Evolutionary conservation across 768 basidiomycete species (phyloP).

Genomic region (Trametes cinnabarina): DNA sequence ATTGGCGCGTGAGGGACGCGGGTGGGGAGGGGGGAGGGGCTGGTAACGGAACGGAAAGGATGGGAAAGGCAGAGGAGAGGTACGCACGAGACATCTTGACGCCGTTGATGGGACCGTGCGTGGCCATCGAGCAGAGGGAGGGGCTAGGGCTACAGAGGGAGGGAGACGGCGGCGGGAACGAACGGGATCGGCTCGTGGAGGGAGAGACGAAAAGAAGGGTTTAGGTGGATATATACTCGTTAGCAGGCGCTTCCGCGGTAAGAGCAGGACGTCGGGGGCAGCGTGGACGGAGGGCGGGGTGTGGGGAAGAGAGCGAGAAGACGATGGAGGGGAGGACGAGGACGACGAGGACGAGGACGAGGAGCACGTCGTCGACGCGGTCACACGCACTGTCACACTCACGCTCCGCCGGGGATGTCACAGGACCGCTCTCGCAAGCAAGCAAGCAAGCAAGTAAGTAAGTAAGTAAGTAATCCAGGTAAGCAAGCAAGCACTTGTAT

Average conservation of each 20-base stretch:
- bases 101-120: slow-evolving; percentile 82
- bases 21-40: slow-evolving; percentile 21
- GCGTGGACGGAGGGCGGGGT: background rate
- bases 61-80: background rate
- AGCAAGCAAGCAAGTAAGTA: too few species aligned
- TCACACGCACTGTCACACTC: background rate
- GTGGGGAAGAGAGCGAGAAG: background rate
- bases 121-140: slow-evolving; percentile 47
- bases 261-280: background rate
- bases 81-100: slow-evolving; percentile 83
- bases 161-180: slow-evolving; percentile 9
- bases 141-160: slow-evolving; percentile 28
- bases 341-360: slow-evolving; percentile 5
- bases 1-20: slow-evolving; percentile 21
- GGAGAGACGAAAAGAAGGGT: background rate
- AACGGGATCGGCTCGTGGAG: background rate
- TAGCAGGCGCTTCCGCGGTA: background rate
- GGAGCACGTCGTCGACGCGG: slow-evolving; percentile 1
- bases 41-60: slow-evolving; percentile 4
- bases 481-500: too few species aligned
- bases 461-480: too few species aligned
- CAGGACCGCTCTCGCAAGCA: too few species aligned
- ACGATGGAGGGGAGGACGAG: background rate
- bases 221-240: slow-evolving; percentile 2
- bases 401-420: background rate